Evolutionary conservation across 2,329 filamentous ascomycete species (phyloP).

Genomic region (Penicillium sp.): DNA sequence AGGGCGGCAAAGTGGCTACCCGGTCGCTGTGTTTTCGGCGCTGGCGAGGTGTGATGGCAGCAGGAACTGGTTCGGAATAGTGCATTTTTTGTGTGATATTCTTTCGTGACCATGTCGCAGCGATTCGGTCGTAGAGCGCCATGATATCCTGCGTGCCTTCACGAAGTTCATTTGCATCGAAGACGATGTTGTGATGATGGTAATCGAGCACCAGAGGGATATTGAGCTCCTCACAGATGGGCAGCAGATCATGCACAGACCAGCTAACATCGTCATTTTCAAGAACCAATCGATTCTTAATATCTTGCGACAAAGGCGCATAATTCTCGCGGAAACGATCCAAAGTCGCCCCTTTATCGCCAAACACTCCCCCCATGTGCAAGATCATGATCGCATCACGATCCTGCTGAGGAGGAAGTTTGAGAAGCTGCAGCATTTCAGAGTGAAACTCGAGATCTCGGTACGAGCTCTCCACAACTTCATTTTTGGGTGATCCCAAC

Average conservation of each 20-base stretch:
- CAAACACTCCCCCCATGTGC: constrained; percentile 87
- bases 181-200: constrained; percentile 93
- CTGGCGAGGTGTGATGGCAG: constrained; percentile 71
- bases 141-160: constrained; percentile 83
- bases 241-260: constrained; percentile 85
- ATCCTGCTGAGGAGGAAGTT: constrained; percentile 69
- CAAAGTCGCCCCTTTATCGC: constrained; percentile 74
- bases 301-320: constrained; percentile 54
- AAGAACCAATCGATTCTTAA: constrained; percentile 77
- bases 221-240: constrained; percentile 86
- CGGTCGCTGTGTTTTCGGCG: constrained; percentile 79
- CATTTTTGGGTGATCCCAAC: constrained; percentile 70
- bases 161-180: constrained; percentile 64
- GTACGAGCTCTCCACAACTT: constrained; percentile 69
- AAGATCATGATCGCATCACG: constrained; percentile 89
- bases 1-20: constrained; percentile 74
- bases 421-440: constrained; percentile 72
- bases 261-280: constrained; percentile 94
- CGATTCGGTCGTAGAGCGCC: constrained; percentile 67
- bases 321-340: constrained; percentile 75
- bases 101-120: constrained; percentile 77
- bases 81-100: constrained; percentile 93
- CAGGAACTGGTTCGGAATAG: constrained; percentile 73
- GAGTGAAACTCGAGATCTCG: constrained; percentile 84
- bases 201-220: constrained; percentile 90